Base-by-base conservation (phyloP, 192 early-diverging fungal species). In the Gaertneriomyces sp. region DNA sequence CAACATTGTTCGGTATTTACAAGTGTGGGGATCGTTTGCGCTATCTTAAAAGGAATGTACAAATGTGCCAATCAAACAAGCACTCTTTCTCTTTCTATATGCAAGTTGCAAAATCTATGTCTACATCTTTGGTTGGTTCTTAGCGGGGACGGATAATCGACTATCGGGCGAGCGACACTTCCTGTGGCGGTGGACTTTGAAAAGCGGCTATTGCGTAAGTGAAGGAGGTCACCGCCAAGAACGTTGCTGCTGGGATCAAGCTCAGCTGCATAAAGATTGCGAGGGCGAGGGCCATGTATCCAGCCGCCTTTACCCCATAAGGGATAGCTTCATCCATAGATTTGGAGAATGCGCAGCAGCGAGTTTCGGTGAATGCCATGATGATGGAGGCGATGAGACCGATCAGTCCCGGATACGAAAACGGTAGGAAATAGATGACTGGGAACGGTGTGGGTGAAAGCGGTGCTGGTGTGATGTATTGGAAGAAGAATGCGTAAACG, bases 201-300 rank as follows among this genome's bases (percentile, higher is more conserved):
- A 60, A 60, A 4, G 58, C 58, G 4, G 58, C 58, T 11, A 60
- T 38, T 14, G n/a, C 2, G 58, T 17, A n/a, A 0, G 58, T 60
- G 0, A 60, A 0, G 43, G 41, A 14, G 16, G 58, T 60, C 41
- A 60, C 4, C 5, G 44, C 14, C 39, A 60, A 25, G 38, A 45
- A 40, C 42, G 58, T 45, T 10, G 58, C 58, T 4, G 41, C 58
- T 11, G 41, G 43, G 12, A 60, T 38, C 10, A 45, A n/a, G 11
- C 40, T 45, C 14, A 60, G 43, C 41, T 60, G 58, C 40, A 14
- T 14, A 12, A 60, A 12, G 41, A 38, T 9, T 6, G 25, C n/a
- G n/a, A 45, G n/a, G 42, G 14, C 58, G 14, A 45, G 14, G 11
- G 44, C 14, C 41, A 43, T 11, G 25, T 45, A 60, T 4, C 7